Evolutionary conservation across 1,284 basidiomycete genomes (phyloP), one percentile per base, ranked within the genome.

Genomic region (Schizophyllum amplum): DNA sequence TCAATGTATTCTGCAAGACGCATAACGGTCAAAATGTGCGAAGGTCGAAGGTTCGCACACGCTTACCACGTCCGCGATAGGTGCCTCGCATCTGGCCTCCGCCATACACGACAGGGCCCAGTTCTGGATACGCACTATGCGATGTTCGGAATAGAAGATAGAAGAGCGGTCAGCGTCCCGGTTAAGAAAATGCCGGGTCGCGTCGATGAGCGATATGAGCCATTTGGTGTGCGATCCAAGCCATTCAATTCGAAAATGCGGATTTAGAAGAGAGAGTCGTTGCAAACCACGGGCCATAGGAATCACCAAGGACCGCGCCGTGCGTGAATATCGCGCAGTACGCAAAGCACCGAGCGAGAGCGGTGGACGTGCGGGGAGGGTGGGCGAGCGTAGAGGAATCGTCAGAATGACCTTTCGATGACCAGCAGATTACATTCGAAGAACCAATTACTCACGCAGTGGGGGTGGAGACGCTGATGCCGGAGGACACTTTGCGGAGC

Each of bases 41-140:
- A 22, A 27, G n/a, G 47, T 48, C 15, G 42, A n/a, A 23, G 20
- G 5, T 1, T 6, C 20, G 24, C 5, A 21, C 17, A 48, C 17
- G 55, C 64, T n/a, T 49, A 66, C 63, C 59, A 33, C 62, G 60
- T 1, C 65, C 65, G 4, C 65, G 60, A 52, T 66, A 66, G 15
- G 57, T 58, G 27, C 54, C 20, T 25, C 49, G 53, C 57, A 56
- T 27, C 58, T 63, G 33, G 22, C 55, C 65, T 2, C 62, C 65
- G 42, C 65, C 63, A 50, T 66, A 66, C 7, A 57, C 57, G 21
- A 51, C 26, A 26, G 63, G 63, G 4, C 60, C 62, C 24, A 62
- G 51, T 25, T 58, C 52, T 24, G 54, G 42, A 55, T 57, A 58
- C 52, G n/a, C 46, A 54, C 61, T 23, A 54, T 6, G 6, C 27